Evolutionary conservation across 257 asterid genomes (phyloP).

Genomic region (Solanum raphanifolium): DNA sequence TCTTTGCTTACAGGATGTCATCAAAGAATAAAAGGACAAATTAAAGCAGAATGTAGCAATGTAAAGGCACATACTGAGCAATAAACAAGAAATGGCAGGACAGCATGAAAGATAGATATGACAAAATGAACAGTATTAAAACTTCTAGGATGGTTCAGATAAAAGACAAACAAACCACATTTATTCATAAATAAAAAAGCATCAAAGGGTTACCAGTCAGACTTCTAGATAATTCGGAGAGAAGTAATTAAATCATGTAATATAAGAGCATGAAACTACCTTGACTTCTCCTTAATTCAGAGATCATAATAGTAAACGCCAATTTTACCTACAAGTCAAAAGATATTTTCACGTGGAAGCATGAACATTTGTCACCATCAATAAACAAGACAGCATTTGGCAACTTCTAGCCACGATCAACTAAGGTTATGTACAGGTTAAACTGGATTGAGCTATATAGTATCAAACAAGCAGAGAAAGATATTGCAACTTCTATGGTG

Average conservation of each 20-base stretch:
- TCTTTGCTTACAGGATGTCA: not conserved
- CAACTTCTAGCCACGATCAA: slow-evolving; percentile 4
- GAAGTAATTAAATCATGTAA: slow-evolving; percentile 1
- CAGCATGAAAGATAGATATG: not conserved
- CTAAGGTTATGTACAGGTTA: not conserved
- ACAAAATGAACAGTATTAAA: not conserved
- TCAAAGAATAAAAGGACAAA: not conserved
- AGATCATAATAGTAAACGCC: slow-evolving; percentile 85
- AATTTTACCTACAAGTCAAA: slow-evolving; percentile 82
- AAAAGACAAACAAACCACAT: not conserved
- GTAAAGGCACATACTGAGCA: not conserved
- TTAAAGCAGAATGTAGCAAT: not conserved
- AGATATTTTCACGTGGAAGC: slow-evolving; percentile 72
- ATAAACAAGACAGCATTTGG: slow-evolving; percentile 32
- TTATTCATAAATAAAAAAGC: not conserved
- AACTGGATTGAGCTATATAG: not conserved
- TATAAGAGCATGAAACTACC: slow-evolving; percentile 72
- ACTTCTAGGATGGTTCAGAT: not conserved
- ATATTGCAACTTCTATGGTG: not conserved
- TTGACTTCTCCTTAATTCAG: slow-evolving; percentile 86
- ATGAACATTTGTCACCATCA: slow-evolving; percentile 43
- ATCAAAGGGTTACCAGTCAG: not conserved
- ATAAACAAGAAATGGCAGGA: not conserved
- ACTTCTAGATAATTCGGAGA: not conserved
- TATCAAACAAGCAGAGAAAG: not conserved